Conservation (phyloP, 1,284 basidiomycete species). For the Cutaneotrichosporon sp. region DNA sequence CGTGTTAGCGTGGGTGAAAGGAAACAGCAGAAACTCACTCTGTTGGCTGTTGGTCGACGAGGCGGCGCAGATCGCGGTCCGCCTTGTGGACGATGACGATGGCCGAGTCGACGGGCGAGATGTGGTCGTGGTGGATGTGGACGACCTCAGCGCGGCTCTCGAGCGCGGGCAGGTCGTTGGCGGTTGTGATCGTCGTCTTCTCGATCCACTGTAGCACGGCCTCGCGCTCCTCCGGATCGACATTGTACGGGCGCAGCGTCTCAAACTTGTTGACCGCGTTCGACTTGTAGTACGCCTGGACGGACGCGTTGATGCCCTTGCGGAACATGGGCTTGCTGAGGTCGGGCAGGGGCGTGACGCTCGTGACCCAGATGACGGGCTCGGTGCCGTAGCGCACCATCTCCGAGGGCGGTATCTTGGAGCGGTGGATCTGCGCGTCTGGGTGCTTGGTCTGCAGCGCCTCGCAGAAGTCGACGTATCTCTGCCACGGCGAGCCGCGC, state of each 20-base stretch:
- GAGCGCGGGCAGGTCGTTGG: constrained; percentile 89
- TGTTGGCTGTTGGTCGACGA: constrained; percentile 27
- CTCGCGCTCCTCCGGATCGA: constrained; percentile 59
- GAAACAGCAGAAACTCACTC: constrained; percentile 29
- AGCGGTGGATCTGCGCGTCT: constrained; percentile 76
- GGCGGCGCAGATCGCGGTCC: constrained; percentile 29
- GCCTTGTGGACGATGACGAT: constrained; percentile 69
- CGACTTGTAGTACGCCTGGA: constrained; percentile 65
- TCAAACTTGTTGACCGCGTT: constrained; percentile 82
- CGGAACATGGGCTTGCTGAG: constrained; percentile 75
- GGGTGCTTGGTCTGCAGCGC: constrained; percentile 90
- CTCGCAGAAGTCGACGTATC: constrained; percentile 64
- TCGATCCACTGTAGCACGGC: constrained; percentile 74
- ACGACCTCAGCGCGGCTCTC: constrained; percentile 86
- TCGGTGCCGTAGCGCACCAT: constrained; percentile 77
- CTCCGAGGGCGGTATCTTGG: constrained; percentile 72
- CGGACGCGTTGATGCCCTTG: constrained; percentile 76
- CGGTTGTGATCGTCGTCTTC: constrained; percentile 78
- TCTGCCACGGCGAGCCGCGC: constrained; percentile 44
- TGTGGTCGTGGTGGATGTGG: constrained; percentile 70
- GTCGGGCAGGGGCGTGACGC: constrained; percentile 83
- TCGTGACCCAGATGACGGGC: constrained; percentile 84
- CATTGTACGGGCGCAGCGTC: constrained; percentile 68
- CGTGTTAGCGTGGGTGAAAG: not conserved
- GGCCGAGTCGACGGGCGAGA: constrained; percentile 84